Evolutionary conservation across 2,329 filamentous ascomycete genomes (phyloP), one percentile per base, ranked within the genome.

Genomic region (Mycocentrospora acerina): DNA sequence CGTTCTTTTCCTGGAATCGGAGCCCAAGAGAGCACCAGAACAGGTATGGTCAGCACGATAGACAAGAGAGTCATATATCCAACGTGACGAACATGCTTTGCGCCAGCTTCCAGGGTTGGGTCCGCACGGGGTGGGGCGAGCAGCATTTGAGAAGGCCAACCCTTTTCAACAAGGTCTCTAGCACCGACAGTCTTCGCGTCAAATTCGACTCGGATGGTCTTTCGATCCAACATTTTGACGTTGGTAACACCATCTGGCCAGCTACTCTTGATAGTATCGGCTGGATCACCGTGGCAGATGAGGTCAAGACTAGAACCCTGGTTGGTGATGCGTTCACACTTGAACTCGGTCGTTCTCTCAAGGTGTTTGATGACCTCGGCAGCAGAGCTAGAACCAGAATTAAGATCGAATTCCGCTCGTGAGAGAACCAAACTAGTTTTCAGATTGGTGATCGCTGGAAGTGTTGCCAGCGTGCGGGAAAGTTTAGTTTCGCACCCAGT

Each of bases 401-500:
- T 68, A 12, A 87, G 53, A 40, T 82, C 75, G 46, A 88, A 86
- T 39, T 87, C 83, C 1, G 81, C 84, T 1, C 78, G 72, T 0
- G 77, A 72, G 11, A 86, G 74, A 1, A 88, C 71, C n/a, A 88
- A 69, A 44, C 81, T 88, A 0, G 79, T 82, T 46, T 81, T 79
- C 4, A 86, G 59, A 32, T 83, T 76, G 1, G 58, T 69, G 39
- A 87, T 65, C 0, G 67, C 70, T 0, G 64, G 40, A 1, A 84
- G 62, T 7, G 64, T 66, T 3, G 57, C 66, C 0, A 88, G 71
- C 0, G 77, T 79, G 66, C 17, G 69, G 56, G 29, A 37, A 0
- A 88, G 71, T 55, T 86, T 86, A 1, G 76, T 83, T 57, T 85
- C 83, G 59, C 85, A 89, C 0, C 84, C 84, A 0, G 80, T 82